Evolutionary conservation across 2,329 filamentous ascomycete genomes (phyloP).

Genomic region (Lojkania enalia): DNA sequence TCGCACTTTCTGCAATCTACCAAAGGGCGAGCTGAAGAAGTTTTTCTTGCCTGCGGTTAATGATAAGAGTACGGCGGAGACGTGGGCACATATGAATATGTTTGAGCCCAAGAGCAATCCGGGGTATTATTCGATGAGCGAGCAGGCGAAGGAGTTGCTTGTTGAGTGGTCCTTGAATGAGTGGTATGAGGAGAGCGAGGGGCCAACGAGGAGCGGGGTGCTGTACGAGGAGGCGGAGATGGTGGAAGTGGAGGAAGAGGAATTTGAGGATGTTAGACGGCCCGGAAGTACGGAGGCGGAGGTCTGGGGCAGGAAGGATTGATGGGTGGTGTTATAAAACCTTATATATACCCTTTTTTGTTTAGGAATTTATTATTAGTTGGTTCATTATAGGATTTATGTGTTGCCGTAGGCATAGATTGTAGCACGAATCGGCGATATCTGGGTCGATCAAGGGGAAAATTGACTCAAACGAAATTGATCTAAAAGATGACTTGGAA

Average conservation of each 20-base stretch:
- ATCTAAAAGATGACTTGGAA: no score
- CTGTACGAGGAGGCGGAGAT: constrained; percentile 39
- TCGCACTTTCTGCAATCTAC: constrained; percentile 81
- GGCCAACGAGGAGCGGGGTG: constrained; percentile 23
- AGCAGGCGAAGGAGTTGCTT: constrained; percentile 67
- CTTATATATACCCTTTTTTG: no score
- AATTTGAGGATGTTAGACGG: constrained; percentile 28
- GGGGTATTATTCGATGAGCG: constrained; percentile 68
- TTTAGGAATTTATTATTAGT: no score
- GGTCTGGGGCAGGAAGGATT: not conserved
- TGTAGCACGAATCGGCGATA: no score
- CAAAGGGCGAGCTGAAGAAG: constrained; percentile 38
- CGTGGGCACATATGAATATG: constrained; percentile 78
- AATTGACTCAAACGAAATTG: no score
- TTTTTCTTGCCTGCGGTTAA: constrained; percentile 62
- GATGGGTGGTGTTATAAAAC: no score
- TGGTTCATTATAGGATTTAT: no score
- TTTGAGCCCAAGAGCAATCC: constrained; percentile 74
- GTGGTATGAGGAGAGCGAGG: constrained; percentile 63
- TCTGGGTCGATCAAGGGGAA: no score
- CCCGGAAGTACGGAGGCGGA: constrained; percentile 2
- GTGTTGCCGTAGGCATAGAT: no score
- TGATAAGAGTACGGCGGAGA: constrained; percentile 77
- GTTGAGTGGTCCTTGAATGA: constrained; percentile 65
- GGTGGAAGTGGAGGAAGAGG: constrained; percentile 27